Conservation (phyloP, 2,329 filamentous ascomycete genomes). For the Trichoderma polysporum region DNA sequence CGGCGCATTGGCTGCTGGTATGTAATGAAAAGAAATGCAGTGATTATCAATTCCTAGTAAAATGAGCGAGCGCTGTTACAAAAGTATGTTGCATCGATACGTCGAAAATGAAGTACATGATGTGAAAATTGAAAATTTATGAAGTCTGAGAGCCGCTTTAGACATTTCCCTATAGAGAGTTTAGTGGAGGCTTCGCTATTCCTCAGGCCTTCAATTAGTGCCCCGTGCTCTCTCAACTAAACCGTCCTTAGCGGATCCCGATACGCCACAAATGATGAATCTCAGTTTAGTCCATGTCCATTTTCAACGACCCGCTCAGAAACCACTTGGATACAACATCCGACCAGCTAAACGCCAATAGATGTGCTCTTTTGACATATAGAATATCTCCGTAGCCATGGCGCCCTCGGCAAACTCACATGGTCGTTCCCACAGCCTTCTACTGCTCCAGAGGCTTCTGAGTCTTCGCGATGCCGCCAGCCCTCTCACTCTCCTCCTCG, state of each 20-base stretch:
- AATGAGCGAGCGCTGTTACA: not conserved
- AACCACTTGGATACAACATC: not conserved
- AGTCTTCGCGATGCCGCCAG: slow-evolving; percentile 76
- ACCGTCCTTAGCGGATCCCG: not conserved
- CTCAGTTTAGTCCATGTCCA: not conserved
- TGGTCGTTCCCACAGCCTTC: slow-evolving; percentile 77
- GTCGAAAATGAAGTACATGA: not conserved
- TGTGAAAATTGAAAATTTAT: not conserved
- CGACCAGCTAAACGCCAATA: not conserved
- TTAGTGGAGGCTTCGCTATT: slow-evolving; percentile 1
- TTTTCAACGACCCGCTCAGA: not conserved
- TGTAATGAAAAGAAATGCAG: not conserved
- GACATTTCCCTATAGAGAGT: not conserved
- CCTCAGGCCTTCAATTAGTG: not conserved
- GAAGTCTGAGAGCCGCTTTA: not conserved
- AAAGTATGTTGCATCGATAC: not conserved
- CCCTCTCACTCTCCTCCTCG: slow-evolving; percentile 82
- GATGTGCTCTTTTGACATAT: not conserved
- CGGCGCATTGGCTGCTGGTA: slow-evolving; percentile 28
- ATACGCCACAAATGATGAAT: not conserved
- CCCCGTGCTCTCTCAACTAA: not conserved
- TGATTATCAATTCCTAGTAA: not conserved
- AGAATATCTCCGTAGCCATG: slow-evolving; percentile 40
- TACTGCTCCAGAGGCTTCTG: slow-evolving; percentile 79
- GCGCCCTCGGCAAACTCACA: slow-evolving; percentile 60